Conservation (phyloP, 1,284 basidiomycete species). For the Leccinum laetum region DNA sequence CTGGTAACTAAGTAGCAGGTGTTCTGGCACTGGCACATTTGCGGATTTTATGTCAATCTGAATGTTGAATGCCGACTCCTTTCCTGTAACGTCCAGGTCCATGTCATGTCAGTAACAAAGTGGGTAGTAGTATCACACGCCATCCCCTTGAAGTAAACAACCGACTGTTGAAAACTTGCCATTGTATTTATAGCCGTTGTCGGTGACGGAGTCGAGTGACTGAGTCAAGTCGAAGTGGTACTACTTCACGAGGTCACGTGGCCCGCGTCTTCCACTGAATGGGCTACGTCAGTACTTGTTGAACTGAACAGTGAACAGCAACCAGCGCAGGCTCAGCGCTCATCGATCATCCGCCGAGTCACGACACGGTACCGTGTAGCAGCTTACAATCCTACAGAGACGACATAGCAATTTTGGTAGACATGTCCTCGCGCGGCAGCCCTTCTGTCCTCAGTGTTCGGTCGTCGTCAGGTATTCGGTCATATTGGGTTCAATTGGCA, state of each 20-base stretch:
- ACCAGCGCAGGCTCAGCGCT: neutral
- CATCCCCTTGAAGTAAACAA: conserved; percentile 4
- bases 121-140: neutral
- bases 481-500: conserved; percentile 22
- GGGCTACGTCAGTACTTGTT: conserved; percentile 2
- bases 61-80: neutral
- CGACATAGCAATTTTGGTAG: neutral
- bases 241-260: conserved; percentile 6
- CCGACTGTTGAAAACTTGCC: neutral
- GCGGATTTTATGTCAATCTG: conserved; percentile 2
- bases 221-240: too few relatives aligned
- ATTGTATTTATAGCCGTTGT: too few relatives aligned
- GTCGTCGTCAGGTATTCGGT: conserved; percentile 17
- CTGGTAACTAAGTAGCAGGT: neutral
- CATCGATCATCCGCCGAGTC: neutral
- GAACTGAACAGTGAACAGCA: conserved; percentile 1
- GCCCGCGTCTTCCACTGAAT: neutral
- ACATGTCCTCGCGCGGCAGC: conserved; percentile 21
- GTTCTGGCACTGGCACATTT: neutral
- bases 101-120: neutral
- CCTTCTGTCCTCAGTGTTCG: conserved; percentile 19
- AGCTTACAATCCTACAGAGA: neutral
- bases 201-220: too few relatives aligned
- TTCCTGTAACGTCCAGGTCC: conserved; percentile 2
- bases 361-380: neutral